Evolutionary conservation across 2,329 filamentous ascomycete species (phyloP).

Genomic region (Xylariaceae sp.): DNA sequence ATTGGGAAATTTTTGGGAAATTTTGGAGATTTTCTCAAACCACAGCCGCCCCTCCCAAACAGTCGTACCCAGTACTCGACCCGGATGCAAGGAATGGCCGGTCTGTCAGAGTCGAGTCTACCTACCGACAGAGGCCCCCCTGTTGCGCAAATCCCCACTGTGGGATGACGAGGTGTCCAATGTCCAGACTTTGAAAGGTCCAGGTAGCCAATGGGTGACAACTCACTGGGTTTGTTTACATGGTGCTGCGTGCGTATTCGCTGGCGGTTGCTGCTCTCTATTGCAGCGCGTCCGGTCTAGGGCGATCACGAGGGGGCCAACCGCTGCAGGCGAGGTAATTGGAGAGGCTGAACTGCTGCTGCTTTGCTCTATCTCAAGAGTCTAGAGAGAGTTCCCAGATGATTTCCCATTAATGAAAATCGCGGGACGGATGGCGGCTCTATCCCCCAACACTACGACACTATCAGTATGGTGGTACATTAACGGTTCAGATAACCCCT

Average conservation of each 20-base stretch:
- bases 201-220: slow-evolving; percentile 21
- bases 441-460: slow-evolving; percentile 13
- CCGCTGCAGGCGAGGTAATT: slow-evolving; percentile 7
- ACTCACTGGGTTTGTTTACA: slow-evolving; percentile 26
- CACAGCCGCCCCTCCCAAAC: no score
- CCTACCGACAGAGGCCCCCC: slow-evolving; percentile 11
- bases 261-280: slow-evolving; percentile 9
- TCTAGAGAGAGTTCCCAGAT: no score
- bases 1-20: slow-evolving; percentile 26
- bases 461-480: slow-evolving; percentile 23
- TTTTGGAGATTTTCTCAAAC: slow-evolving; percentile 24
- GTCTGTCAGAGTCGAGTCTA: slow-evolving; percentile 8
- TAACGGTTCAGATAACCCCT: slow-evolving; percentile 16
- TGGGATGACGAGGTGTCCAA: slow-evolving; percentile 25
- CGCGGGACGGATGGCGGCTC: slow-evolving; percentile 6
- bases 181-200: slow-evolving; percentile 21
- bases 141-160: slow-evolving; percentile 13
- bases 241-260: slow-evolving; percentile 22
- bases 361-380: slow-evolving; percentile 2
- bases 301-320: slow-evolving; percentile 7
- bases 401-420: not conserved
- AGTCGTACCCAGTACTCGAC: slow-evolving; percentile 22
- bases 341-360: slow-evolving; percentile 22
- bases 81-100: not conserved
- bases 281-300: slow-evolving; percentile 9